These are phyloP conservation scores for Fusarium sp. DNA, from an alignment of 2,329 filamentous ascomycete genomes.

Conservation along the genomic window DNA sequence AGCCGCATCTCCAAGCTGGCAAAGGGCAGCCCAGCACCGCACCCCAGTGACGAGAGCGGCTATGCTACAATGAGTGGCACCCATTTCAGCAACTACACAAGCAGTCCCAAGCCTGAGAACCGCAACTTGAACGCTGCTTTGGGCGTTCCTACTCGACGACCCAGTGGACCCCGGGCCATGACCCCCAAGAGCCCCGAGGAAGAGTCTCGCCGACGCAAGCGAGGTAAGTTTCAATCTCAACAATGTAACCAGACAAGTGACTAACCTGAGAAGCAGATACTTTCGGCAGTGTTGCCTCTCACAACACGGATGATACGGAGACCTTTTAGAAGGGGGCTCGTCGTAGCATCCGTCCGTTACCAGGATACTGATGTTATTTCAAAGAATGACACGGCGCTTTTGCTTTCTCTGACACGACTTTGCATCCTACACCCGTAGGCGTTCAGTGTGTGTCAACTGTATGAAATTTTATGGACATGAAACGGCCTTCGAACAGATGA, in stretches of 20 bases:
- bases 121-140: constrained; percentile 66
- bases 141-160: constrained; percentile 63
- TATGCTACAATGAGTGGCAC: constrained; percentile 62
- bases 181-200: constrained; percentile 65
- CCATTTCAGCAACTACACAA: constrained; percentile 62
- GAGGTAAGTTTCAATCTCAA: constrained; percentile 57
- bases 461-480: constrained; percentile 19
- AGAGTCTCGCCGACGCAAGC: constrained; percentile 63
- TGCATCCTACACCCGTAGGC: constrained; percentile 3
- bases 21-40: constrained; percentile 67
- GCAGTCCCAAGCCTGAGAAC: constrained; percentile 67
- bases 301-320: constrained; percentile 53
- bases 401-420: constrained; percentile 11
- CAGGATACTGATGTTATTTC: constrained; percentile 3
- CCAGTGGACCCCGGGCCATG: constrained; percentile 70
- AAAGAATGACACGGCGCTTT: constrained; percentile 12
- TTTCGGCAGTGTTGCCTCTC: constrained; percentile 50
- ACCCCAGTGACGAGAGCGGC: constrained; percentile 65
- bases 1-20: constrained; percentile 62
- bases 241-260: background rate
- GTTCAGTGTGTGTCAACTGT: constrained; percentile 15
- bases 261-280: constrained; percentile 48
- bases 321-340: constrained; percentile 48
- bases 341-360: constrained; percentile 6
- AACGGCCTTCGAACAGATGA: constrained; percentile 20